Percentiles rank a stretch among this genome's conserved stretches.
Evolutionary conservation across 768 basidiomycete genomes (phyloP).

Genomic region (Clavaria fumosa): DNA sequence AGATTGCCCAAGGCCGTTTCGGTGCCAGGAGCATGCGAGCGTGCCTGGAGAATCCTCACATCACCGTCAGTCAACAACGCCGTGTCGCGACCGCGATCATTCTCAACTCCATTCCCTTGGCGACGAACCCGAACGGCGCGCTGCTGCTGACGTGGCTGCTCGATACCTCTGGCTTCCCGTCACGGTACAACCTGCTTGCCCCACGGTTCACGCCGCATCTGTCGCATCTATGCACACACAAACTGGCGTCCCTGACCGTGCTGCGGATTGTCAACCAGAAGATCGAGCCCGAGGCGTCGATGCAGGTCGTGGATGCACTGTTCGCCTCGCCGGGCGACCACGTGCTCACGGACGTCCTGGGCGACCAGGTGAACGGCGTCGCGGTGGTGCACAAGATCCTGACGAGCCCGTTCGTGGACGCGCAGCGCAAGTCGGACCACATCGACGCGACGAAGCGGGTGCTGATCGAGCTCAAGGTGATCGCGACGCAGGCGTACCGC

Average conservation of each 20-base stretch:
- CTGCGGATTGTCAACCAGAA: slow-evolving; percentile 95
- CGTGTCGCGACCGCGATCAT: slow-evolving; percentile 90
- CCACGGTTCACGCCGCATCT: slow-evolving; percentile 95
- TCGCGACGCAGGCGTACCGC: slow-evolving; percentile 88
- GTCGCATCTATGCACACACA: slow-evolving; percentile 95
- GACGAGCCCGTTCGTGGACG: slow-evolving; percentile 73
- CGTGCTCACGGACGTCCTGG: slow-evolving; percentile 84
- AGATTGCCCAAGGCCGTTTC: slow-evolving; percentile 93
- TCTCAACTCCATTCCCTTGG: slow-evolving; percentile 92
- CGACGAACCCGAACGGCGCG: slow-evolving; percentile 96
- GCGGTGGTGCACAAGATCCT: slow-evolving; percentile 87
- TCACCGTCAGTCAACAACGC: slow-evolving; percentile 81
- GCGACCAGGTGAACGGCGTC: slow-evolving; percentile 93
- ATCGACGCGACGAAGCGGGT: slow-evolving; percentile 84
- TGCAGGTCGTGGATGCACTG: slow-evolving; percentile 74
- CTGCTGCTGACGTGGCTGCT: slow-evolving; percentile 92
- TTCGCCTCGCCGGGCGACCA: slow-evolving; percentile 85
- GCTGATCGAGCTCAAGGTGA: slow-evolving; percentile 80
- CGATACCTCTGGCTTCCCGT: slow-evolving; percentile 87
- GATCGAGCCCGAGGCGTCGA: slow-evolving; percentile 78
- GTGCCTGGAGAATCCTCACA: slow-evolving; percentile 82
- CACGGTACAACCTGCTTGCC: slow-evolving; percentile 87
- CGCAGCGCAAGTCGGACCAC: slow-evolving; percentile 47
- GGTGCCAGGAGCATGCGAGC: slow-evolving; percentile 97
- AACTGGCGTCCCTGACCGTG: slow-evolving; percentile 88